Base-by-base conservation (phyloP, 257 asterid genomes). In the Cruciata laevipes region DNA sequence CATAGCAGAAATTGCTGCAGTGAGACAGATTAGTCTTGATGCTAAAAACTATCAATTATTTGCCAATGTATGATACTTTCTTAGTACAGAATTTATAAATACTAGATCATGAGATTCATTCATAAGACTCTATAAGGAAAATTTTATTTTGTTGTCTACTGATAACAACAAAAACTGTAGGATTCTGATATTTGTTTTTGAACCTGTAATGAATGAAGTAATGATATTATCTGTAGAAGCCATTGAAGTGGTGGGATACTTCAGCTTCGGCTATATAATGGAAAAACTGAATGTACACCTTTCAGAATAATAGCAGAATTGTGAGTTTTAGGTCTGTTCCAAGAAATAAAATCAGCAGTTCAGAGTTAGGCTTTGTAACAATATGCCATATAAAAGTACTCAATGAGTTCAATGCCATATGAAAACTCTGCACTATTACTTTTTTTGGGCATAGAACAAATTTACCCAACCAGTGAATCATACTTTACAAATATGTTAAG, bases 1-100 rank as follows among this genome's bases (percentile, higher is more conserved):
- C 49, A 77, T 77, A 37, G 96, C 91, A 40, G 83, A 96, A 67
- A 78, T 93, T 69, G 96, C 98, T 52, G 96, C 98, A 33, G 94
- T 88, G 1, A 83, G 97, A 75, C 96, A 93, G 66, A 88, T 93
- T 18, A 78, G 78, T 57, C 90, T 93, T 33, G 99, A 93, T 81
- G 96, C 98, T 65, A 82, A 81, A 70, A 80, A 83, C 57, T 92
- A 78, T 56, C 58, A 64, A 66, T 74, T 89, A 66, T 91, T 91
- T 18, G 97, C 98, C 30, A 27, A 55, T 32, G 35, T 17, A n/a
- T 55, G 25, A 24, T 14, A 6, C 42, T 31, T 61, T 1, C 16
- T 31, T 6, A 38, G 47, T 38, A 7, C 47, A 38, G 13, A 38
- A 38, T 38, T 14, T 14, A 7, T 7, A 38, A 7, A 38, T 14